Percentiles rank a stretch among this genome's conserved stretches.
phyloP scores from a whole-genome alignment of 768 basidiomycete genomes.

The Lenzites betulinus region DNA sequence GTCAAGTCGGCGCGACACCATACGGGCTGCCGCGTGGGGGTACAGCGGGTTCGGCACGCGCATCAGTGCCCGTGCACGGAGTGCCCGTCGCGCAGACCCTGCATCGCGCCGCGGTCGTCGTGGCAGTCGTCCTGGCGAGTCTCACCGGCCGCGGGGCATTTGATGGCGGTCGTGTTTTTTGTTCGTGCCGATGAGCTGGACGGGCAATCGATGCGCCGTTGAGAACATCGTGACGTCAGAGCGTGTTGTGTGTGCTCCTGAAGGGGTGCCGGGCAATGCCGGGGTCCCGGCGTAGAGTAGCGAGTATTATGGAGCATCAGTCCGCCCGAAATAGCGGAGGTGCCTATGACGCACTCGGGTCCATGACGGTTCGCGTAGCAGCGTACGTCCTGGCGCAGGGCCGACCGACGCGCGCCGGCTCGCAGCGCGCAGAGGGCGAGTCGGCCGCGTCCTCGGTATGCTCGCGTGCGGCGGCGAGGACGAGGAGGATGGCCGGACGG shows the following conservation, averaged over 20 bases:
- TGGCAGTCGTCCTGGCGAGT: neutral
- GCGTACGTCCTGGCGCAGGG: neutral
- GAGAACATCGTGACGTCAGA: constrained; percentile 11
- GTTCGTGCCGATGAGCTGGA: neutral
- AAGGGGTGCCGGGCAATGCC: constrained; percentile 1
- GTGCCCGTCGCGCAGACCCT: neutral
- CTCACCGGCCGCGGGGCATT: neutral
- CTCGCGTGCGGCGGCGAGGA: no score
- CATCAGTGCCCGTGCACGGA: neutral
- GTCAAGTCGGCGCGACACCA: constrained; percentile 8
- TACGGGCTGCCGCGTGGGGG: constrained; percentile 5
- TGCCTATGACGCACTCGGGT: constrained; percentile 10
- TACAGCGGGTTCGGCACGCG: constrained; percentile 8
- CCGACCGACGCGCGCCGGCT: neutral
- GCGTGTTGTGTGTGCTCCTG: neutral
- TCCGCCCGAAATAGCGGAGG: constrained; percentile 7
- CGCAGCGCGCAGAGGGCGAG: neutral
- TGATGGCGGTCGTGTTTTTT: constrained; percentile 9
- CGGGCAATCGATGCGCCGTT: constrained; percentile 12
- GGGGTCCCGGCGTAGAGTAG: constrained; percentile 5
- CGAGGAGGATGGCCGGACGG: no score
- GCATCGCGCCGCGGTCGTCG: neutral
- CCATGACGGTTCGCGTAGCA: constrained; percentile 9
- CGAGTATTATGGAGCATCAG: constrained; percentile 11
- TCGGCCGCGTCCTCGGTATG: neutral